Conservation (phyloP, 768 basidiomycete genomes). For the Leccinellum luteum region DNA sequence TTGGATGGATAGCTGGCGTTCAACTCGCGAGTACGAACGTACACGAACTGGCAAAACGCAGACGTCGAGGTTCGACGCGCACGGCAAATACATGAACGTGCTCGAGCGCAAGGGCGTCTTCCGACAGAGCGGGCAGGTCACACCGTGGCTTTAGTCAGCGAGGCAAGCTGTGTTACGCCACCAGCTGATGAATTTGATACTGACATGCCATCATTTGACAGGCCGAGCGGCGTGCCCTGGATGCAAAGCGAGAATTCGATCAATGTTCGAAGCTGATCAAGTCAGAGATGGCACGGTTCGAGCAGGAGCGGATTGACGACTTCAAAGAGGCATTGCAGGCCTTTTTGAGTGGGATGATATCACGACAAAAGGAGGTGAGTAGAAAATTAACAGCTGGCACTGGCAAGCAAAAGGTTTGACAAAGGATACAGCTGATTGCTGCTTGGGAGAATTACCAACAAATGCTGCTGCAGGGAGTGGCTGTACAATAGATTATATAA, state of each 20-base stretch:
- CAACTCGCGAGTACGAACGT: constrained; percentile 79
- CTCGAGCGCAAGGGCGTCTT: constrained; percentile 71
- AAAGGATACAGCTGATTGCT: constrained; percentile 55
- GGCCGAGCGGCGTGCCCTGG: constrained; percentile 83
- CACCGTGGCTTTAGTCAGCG: constrained; percentile 77
- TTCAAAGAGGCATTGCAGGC: constrained; percentile 82
- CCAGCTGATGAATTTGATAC: not conserved
- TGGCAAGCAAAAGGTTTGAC: not conserved
- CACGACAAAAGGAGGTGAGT: constrained; percentile 74
- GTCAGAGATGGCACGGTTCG: constrained; percentile 85
- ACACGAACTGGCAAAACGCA: constrained; percentile 74
- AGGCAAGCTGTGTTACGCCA: constrained; percentile 46
- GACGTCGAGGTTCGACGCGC: constrained; percentile 74
- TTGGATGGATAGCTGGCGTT: constrained; percentile 67
- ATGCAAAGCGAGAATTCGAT: constrained; percentile 87
- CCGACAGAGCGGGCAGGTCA: constrained; percentile 67
- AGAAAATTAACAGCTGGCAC: too few species aligned
- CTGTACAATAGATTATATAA: constrained; percentile 10
- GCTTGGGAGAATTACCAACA: constrained; percentile 85
- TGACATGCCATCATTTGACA: constrained; percentile 31
- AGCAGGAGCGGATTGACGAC: constrained; percentile 90
- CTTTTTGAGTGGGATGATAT: constrained; percentile 86
- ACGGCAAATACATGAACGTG: constrained; percentile 77
- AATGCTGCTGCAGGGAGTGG: constrained; percentile 50
- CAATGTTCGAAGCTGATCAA: constrained; percentile 86